phyloP scores from a whole-genome alignment of 2,329 filamentous ascomycete genomes.

The Ceratocystis alfenasii region DNA sequence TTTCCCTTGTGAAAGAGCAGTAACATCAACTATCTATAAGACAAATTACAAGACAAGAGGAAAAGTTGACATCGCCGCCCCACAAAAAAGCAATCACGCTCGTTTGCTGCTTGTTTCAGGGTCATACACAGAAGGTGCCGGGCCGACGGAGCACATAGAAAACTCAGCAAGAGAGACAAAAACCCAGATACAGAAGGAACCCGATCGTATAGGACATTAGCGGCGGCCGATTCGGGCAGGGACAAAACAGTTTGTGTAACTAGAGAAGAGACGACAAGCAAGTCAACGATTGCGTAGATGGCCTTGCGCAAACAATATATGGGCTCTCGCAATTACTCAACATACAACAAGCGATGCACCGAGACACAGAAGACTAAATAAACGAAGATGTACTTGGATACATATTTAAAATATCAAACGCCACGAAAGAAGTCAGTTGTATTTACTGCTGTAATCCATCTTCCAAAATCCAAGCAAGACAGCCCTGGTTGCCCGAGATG shows the following conservation, averaged over 20 bases:
- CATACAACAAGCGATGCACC: too few species aligned
- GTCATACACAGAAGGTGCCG: neutral
- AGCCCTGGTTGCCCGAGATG: neutral
- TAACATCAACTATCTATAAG: neutral
- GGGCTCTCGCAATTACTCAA: too few species aligned
- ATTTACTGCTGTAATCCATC: neutral
- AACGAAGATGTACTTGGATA: too few species aligned
- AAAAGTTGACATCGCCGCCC: neutral
- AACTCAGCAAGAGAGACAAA: neutral
- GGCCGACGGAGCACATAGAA: neutral
- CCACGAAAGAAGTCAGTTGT: neutral
- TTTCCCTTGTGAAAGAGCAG: too few species aligned
- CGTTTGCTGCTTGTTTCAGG: neutral
- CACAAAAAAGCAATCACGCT: neutral
- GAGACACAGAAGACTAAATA: too few species aligned
- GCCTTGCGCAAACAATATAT: neutral
- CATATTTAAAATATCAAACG: too few species aligned
- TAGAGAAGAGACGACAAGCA: neutral
- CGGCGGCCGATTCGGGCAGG: neutral
- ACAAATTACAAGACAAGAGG: neutral
- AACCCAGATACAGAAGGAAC: neutral
- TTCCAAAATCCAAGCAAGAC: neutral
- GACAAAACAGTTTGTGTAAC: neutral
- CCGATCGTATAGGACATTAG: neutral
- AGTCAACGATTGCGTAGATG: too few species aligned